These are phyloP conservation scores for Coniochaeta prunicola DNA, from an alignment of 2,329 filamentous ascomycete species.

Conservation along the genomic window DNA sequence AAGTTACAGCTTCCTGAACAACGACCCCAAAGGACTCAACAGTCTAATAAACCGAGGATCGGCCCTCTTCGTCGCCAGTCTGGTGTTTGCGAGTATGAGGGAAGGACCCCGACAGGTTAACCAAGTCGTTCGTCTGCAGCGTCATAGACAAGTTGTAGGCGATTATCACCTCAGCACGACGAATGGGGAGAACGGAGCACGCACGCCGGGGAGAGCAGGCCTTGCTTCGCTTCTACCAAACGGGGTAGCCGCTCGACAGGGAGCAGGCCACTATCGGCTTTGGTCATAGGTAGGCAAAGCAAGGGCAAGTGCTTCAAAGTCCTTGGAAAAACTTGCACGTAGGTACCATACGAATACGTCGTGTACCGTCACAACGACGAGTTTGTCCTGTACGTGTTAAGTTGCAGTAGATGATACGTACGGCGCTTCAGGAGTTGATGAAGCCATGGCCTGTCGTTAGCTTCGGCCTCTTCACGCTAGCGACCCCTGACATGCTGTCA, in stretches of 20 bases:
- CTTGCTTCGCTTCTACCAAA: not conserved
- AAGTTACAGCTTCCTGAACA: not conserved
- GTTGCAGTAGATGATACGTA: not conserved
- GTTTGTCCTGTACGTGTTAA: not conserved
- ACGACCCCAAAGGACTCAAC: not conserved
- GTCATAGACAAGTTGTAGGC: not conserved
- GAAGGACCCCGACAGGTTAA: not conserved
- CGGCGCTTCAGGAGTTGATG: not conserved
- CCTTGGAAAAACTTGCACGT: not conserved
- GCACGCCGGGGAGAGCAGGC: not conserved
- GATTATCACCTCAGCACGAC: not conserved
- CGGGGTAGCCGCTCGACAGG: not conserved
- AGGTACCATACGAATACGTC: not conserved
- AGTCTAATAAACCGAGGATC: not conserved
- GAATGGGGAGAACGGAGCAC: not conserved
- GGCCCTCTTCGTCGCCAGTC: not conserved
- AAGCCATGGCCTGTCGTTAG: not conserved
- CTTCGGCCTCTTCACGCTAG: not conserved
- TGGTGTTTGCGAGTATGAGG: not conserved
- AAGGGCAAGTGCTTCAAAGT: not conserved
- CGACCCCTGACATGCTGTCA: slow-evolving; percentile 10
- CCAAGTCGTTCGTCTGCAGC: not conserved
- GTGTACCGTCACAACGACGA: not conserved
- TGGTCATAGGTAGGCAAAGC: not conserved
- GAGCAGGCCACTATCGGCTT: not conserved